A percentile compares a stretch with the other conserved stretches of the same genome.
These are phyloP conservation scores for Musa itinerans DNA, from an alignment of 176 grass and related monocot genomes.

Conservation along the genomic window DNA sequence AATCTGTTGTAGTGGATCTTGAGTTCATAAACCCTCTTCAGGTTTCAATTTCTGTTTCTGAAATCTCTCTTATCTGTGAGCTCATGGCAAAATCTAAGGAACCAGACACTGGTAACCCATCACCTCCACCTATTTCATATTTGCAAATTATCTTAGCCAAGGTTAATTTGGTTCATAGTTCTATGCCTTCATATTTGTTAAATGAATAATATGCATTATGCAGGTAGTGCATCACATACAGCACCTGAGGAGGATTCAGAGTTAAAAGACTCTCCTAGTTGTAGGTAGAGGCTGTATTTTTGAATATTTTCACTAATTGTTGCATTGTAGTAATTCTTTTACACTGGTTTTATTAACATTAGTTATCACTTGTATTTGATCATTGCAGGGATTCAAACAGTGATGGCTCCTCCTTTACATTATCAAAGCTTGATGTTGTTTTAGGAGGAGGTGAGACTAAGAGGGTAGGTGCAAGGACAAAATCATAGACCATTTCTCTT, in stretches of 20 bases:
- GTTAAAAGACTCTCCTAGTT: constrained; percentile 40
- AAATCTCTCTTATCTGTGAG: constrained; percentile 77
- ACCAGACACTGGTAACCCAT: constrained; percentile 46
- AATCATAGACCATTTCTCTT: constrained; percentile 17
- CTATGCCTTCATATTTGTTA: not conserved
- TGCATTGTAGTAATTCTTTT: not conserved
- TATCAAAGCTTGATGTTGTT: constrained; percentile 74
- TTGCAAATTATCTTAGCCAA: not conserved
- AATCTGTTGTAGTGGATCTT: constrained; percentile 68
- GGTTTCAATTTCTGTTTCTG: constrained; percentile 70
- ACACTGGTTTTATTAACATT: constrained; percentile 3
- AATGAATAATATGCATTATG: constrained; percentile 5
- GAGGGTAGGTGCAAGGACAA: constrained; percentile 38
- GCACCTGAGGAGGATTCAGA: constrained; percentile 28
- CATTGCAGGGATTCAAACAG: constrained; percentile 50
- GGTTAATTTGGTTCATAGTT: not conserved
- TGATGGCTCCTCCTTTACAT: constrained; percentile 41
- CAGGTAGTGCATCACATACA: constrained; percentile 37
- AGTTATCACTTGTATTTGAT: constrained; percentile 29
- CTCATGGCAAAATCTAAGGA: constrained; percentile 49
- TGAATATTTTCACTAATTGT: not conserved
- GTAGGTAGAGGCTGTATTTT: constrained; percentile 33
- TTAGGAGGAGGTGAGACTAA: constrained; percentile 69
- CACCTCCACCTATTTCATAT: not conserved
- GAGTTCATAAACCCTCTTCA: constrained; percentile 96